Conservation (phyloP, 1,139 yeast genomes). For the Nakaseomyces uthaithaninus region DNA sequence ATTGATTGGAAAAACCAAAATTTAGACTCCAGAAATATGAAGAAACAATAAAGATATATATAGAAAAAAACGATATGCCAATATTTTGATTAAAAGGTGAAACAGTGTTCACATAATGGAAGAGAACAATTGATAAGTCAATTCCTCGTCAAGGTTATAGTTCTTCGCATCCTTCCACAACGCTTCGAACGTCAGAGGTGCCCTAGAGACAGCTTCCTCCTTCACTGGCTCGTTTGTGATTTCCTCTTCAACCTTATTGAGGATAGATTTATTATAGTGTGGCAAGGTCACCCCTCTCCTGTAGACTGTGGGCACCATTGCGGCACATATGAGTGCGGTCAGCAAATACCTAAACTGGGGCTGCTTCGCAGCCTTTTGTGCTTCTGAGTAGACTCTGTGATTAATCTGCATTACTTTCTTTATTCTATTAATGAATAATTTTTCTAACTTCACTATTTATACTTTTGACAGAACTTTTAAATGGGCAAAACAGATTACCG, state of each 20-base stretch:
- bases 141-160: constrained; percentile 19
- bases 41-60: not conserved
- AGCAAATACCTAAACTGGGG: constrained; percentile 23
- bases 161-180: constrained; percentile 8
- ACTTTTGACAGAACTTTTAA: too few relatives aligned
- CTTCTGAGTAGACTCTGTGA: constrained; percentile 22
- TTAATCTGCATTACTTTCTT: constrained; percentile 20
- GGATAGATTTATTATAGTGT: constrained; percentile 7
- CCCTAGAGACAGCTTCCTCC: not conserved
- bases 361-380: constrained; percentile 20
- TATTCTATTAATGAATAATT: too few relatives aligned
- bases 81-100: too few relatives aligned
- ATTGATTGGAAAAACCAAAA: too few relatives aligned
- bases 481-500: too few relatives aligned
- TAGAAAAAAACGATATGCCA: not conserved
- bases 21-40: too few relatives aligned
- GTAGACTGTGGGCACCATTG: constrained; percentile 25
- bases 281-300: constrained; percentile 15
- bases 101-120: constrained; percentile 22
- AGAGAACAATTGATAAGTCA: constrained; percentile 22
- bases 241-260: constrained; percentile 5
- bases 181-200: not conserved
- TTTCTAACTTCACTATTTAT: too few relatives aligned
- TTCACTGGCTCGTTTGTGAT: constrained; percentile 7
- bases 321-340: constrained; percentile 24